Evolutionary conservation across 2,329 filamentous ascomycete species (phyloP).

Genomic region (Periconia sp.): DNA sequence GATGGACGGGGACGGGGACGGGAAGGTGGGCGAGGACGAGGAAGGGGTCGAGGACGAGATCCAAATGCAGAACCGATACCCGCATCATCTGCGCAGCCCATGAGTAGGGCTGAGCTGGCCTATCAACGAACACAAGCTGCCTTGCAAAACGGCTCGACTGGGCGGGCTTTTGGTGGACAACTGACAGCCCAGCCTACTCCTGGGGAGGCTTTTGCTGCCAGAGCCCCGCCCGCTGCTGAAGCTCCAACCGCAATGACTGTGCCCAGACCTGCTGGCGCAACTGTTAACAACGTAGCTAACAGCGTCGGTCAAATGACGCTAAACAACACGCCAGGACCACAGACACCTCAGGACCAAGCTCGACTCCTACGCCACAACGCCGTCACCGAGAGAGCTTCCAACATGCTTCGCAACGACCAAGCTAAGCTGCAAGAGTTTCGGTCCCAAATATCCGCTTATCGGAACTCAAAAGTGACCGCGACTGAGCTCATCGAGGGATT

Average conservation of each 20-base stretch:
- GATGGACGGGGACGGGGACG: slow-evolving; percentile 39
- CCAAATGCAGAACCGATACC: slow-evolving; percentile 82
- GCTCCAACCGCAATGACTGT: slow-evolving; percentile 44
- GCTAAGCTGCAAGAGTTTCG: slow-evolving; percentile 79
- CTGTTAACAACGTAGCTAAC: slow-evolving; percentile 20
- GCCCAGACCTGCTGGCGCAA: slow-evolving; percentile 29
- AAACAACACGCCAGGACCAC: slow-evolving; percentile 39
- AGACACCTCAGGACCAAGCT: slow-evolving; percentile 75
- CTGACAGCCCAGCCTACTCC: slow-evolving; percentile 59
- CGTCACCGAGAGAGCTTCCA: slow-evolving; percentile 82
- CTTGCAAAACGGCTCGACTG: slow-evolving; percentile 79
- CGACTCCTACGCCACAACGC: slow-evolving; percentile 77
- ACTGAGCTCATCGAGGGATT: slow-evolving; percentile 82
- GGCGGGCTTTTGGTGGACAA: slow-evolving; percentile 81
- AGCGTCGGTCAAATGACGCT: slow-evolving; percentile 22
- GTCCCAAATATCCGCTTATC: slow-evolving; percentile 75
- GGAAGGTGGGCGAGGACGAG: slow-evolving; percentile 53
- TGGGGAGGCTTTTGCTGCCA: slow-evolving; percentile 49
- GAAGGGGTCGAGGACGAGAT: slow-evolving; percentile 72
- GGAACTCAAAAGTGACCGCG: slow-evolving; percentile 68
- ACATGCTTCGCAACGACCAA: slow-evolving; percentile 75
- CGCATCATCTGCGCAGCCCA: slow-evolving; percentile 73
- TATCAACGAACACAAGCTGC: slow-evolving; percentile 86
- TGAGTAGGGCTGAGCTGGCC: slow-evolving; percentile 84
- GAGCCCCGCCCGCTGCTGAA: slow-evolving; percentile 45